phyloP scores from a whole-genome alignment of 306 rosid genomes.

The Gastrolobium bilobum region DNA sequence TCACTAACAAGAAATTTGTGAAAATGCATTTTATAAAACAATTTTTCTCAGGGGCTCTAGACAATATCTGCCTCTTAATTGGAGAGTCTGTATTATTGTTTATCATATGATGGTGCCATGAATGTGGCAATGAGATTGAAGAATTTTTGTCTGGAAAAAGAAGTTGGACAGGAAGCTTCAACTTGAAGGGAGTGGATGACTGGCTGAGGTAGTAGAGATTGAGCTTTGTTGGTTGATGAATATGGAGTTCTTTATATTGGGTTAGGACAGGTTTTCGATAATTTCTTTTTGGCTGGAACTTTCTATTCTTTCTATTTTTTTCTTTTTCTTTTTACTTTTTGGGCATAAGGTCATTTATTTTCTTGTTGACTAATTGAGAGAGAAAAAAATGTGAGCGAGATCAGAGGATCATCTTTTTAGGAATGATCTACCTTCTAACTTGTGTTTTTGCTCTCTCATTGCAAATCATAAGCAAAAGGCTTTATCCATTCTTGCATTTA shows the following conservation, averaged over 20 bases:
- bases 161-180: conserved; percentile 35
- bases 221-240: conserved; percentile 2
- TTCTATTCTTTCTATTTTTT: not conserved
- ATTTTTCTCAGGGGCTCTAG: not conserved
- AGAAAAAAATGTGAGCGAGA: not conserved
- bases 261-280: conserved; percentile 24
- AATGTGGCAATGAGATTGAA: not conserved
- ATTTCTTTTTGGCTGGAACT: not conserved
- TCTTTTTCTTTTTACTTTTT: no score
- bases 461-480: conserved; percentile 22
- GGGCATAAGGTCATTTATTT: not conserved
- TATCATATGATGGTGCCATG: conserved; percentile 18
- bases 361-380: conserved; percentile 1
- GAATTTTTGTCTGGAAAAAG: conserved; percentile 21
- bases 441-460: not conserved
- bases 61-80: not conserved
- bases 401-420: conserved; percentile 12
- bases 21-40: conserved; percentile 6
- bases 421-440: conserved; percentile 15
- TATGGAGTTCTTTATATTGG: not conserved
- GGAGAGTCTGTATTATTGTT: conserved; percentile 24
- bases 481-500: conserved; percentile 17
- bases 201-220: conserved; percentile 15
- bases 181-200: conserved; percentile 14
- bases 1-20: conserved; percentile 19